Base-by-base conservation (phyloP, 345 rosid species). In the Pugionium cornutum region DNA sequence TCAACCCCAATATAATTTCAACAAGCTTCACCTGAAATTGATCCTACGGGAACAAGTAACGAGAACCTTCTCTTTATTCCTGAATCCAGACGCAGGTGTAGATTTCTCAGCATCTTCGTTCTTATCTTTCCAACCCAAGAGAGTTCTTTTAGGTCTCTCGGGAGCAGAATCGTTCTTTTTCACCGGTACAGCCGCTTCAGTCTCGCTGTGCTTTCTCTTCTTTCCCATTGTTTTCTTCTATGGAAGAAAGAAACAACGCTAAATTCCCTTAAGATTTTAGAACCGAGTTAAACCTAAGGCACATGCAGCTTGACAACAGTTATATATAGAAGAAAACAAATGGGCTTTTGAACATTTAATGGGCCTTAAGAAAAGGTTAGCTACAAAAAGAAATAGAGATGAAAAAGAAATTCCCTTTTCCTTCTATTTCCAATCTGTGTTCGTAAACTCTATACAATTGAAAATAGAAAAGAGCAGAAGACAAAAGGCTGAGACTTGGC, bases 31-130 rank as follows among this genome's bases (percentile, higher is more conserved):
- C 97, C 97, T 87, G 85, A n/a, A 91, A 81, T 78, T 91, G 74
- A 91, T 95, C 5, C 95, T 87, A 29, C 99, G 92, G 27, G 97
- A 95, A 48, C 99, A 95, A 27, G 95, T 91, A 27, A 91, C 91
- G 66, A 95, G 80, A 45, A 89, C 96, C 78, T 91, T 95, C 75
- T 95, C 99, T 73, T 88, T 95, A 69, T 89, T 95, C 83, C 99
- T 89, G 69, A 91, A 94, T 28, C 27, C 70, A 9, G 63, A 43
- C 45, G 6, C 44, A 31, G 52, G 1, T 47, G 48, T 36, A 35
- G 74, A 36, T 48, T 56, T 4, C 53, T 67, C 79, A 9, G 54
- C 67, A 10, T 49, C 81, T 49, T 81, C 84, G 1, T 29, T 61
- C 64, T 81, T 81, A 37, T 85, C 89, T 81, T 89, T 90, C 96